These are phyloP conservation scores for Zymoseptoria tritici DNA, from an alignment of 2,329 filamentous ascomycete genomes.

Conservation along the genomic window DNA sequence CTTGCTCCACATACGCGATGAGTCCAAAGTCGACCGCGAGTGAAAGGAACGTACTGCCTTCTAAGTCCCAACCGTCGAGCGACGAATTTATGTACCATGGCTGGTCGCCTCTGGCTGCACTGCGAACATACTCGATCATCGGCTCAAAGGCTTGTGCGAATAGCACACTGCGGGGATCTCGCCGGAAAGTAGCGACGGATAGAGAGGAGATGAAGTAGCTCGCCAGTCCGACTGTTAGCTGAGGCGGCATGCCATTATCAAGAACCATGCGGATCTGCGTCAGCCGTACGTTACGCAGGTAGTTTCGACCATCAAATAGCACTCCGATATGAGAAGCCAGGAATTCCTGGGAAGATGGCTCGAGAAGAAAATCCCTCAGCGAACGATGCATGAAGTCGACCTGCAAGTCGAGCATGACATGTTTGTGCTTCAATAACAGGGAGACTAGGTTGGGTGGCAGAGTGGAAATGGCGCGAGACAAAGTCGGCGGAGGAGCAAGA, in stretches of 20 bases:
- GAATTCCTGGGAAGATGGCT: not conserved
- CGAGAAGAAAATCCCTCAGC: conserved; percentile 2
- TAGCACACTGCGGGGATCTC: not conserved
- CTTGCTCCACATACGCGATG: not conserved
- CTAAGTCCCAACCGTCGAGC: not conserved
- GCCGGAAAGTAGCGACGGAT: conserved; percentile 2
- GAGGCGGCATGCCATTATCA: not conserved
- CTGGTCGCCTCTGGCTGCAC: not conserved
- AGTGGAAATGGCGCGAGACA: not conserved
- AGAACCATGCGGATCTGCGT: not conserved
- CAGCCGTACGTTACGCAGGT: conserved; percentile 5
- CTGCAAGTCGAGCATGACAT: not conserved
- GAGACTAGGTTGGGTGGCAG: not conserved
- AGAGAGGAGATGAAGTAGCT: conserved; percentile 7
- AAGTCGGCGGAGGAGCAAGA: not conserved
- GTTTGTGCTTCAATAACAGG: not conserved
- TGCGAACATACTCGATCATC: not conserved
- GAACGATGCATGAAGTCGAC: conserved; percentile 10
- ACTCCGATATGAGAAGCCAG: not conserved
- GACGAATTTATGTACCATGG: conserved; percentile 3
- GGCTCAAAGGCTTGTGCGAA: not conserved
- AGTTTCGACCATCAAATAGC: conserved; percentile 5
- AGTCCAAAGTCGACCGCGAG: conserved; percentile 3
- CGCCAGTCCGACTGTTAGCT: not conserved
- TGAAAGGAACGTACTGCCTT: not conserved